Evolutionary conservation across 106 monocot species (phyloP).

Genomic region (Alisma plantagoaquatica): DNA sequence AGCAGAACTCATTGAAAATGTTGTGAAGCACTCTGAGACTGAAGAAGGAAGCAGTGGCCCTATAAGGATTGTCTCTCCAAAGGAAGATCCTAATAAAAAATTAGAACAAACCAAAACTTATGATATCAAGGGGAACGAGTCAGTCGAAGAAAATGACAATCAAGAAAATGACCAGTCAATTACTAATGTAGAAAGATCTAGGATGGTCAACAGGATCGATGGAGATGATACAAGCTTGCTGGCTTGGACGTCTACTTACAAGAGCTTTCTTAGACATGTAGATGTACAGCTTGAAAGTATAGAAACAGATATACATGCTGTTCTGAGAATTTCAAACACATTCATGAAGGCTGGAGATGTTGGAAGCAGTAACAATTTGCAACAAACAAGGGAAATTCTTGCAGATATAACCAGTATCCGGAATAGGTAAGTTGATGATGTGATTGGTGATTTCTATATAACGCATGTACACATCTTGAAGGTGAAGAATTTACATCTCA

Average conservation of each 20-base stretch:
- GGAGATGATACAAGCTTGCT: slow-evolving; percentile 4
- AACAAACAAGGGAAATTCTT: slow-evolving; percentile 37
- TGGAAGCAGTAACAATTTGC: slow-evolving; percentile 15
- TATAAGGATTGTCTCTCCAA: slow-evolving; percentile 30
- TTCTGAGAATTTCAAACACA: slow-evolving; percentile 26
- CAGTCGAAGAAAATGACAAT: neutral
- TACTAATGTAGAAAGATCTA: neutral
- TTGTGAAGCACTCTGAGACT: slow-evolving; percentile 14
- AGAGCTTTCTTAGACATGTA: slow-evolving; percentile 30
- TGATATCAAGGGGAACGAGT: too few species aligned
- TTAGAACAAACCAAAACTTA: neutral
- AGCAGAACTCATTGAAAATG: slow-evolving; percentile 46
- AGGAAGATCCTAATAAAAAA: slow-evolving; percentile 7
- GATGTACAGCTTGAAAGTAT: slow-evolving; percentile 32
- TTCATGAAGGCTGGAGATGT: slow-evolving; percentile 10
- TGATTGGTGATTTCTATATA: too few species aligned
- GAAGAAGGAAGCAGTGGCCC: slow-evolving; percentile 11
- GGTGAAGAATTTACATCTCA: too few species aligned
- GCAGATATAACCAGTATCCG: slow-evolving; percentile 32
- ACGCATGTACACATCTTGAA: too few species aligned
- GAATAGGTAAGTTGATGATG: slow-evolving; percentile 45
- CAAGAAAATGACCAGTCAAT: slow-evolving; percentile 3
- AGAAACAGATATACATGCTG: slow-evolving; percentile 26
- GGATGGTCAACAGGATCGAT: neutral
- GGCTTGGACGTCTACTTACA: slow-evolving; percentile 17